phyloP scores from a whole-genome alignment of 2,329 filamentous ascomycete genomes.

The Raffaelea ambrosiae region DNA sequence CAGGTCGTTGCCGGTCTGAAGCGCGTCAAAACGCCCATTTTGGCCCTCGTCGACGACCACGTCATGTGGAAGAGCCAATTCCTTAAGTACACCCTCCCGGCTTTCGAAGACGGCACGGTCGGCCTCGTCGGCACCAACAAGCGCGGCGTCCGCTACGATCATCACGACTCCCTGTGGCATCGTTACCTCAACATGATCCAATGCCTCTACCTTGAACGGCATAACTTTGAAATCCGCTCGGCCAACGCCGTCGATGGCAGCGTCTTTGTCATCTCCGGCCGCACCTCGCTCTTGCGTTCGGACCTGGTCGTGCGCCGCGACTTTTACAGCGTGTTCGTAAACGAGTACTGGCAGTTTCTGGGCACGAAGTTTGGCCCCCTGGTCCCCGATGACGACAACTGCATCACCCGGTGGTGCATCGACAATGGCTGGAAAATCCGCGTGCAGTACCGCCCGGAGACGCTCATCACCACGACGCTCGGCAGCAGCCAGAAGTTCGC shows the following conservation, averaged over 20 bases:
- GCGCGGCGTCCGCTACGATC: conserved; percentile 32
- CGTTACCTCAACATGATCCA: conserved; percentile 47
- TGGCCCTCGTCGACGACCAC: conserved; percentile 42
- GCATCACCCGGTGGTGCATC: conserved; percentile 45
- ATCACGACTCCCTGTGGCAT: conserved; percentile 15
- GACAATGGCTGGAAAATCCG: conserved; percentile 41
- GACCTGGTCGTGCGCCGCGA: conserved; percentile 33
- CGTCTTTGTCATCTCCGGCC: conserved; percentile 47
- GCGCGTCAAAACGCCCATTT: conserved; percentile 29
- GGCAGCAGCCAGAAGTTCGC: conserved; percentile 38
- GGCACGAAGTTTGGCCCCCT: conserved; percentile 28
- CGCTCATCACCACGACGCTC: conserved; percentile 42
- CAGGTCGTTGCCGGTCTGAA: conserved; percentile 35
- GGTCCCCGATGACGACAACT: conserved; percentile 54
- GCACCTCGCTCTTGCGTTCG: conserved; percentile 43
- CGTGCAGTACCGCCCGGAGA: conserved; percentile 42
- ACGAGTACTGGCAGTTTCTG: conserved; percentile 42
- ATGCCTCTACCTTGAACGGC: conserved; percentile 49
- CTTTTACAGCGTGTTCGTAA: conserved; percentile 34
- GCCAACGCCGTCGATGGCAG: conserved; percentile 50
- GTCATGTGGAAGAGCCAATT: conserved; percentile 39
- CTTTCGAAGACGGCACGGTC: conserved; percentile 33
- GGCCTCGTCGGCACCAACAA: conserved; percentile 51
- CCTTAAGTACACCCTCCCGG: conserved; percentile 30
- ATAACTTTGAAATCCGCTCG: conserved; percentile 52